Evolutionary conservation across 78 protist species (phyloP), one percentile per base, ranked within the genome.

Genomic region (Dictyostelium discoideum): DNA sequence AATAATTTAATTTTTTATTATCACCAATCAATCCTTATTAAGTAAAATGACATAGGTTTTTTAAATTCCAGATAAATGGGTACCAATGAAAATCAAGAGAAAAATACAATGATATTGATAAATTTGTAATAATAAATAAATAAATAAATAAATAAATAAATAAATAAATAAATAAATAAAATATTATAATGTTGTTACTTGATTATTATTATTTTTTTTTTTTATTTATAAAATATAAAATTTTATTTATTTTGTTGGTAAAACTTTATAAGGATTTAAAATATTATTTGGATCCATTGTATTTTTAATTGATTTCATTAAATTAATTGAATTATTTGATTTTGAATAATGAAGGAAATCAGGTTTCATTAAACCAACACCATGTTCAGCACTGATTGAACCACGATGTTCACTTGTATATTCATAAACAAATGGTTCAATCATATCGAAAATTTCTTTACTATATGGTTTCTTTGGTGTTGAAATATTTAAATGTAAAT

Each of bases 211-310:
- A 2, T n/a, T 67, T 63, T 32, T 32, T 32, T 1, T 32, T 32
- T 32, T 32, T 32, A 1, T 32, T 32, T 32, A 1, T 32, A 32
- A n/a, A n/a, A n/a, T n/a, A n/a, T n/a, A n/a, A n/a, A n/a, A n/a
- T n/a, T 32, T 73, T 73, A 73, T 73, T 29, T 73, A 20, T 87
- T 87, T 76, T 85, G 4, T 14, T 79, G 96, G 96, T 24, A 98
- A 37, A 29, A 95, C 92, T 79, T 98, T 98, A 86, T 97, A 92
- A 8, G 99, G 99, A 83, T 98, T 98, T 63, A 98, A 92, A 26
- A 98, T 97, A 81, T 98, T 97, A 13, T 98, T 94, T 32, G 99
- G 99, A 69, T 98, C 99, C 63, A 97, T 69, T 29, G 94, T 3
- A 8, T 65, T 14, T 95, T 98, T 98, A 65, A 98, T 39, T 13